Conservation (phyloP, 225 moss, liverwort and hornwort genomes). For the Straminergon stramineum region DNA sequence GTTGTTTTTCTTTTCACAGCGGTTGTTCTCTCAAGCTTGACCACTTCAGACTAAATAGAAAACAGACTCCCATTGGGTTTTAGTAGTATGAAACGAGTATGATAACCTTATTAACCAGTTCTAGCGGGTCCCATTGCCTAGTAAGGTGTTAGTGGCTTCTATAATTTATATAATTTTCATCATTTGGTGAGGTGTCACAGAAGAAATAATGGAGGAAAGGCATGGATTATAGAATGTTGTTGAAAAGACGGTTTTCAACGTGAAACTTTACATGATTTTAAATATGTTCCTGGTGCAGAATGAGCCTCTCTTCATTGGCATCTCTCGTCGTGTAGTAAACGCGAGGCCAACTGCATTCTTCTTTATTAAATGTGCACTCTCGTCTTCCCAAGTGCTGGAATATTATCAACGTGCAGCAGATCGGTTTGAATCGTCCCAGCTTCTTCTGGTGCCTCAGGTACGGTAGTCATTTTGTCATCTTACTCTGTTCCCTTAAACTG, state of each 20-base stretch:
- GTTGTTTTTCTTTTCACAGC: not conserved
- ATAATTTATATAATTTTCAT: not conserved
- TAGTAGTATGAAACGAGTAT: not conserved
- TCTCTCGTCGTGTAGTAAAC: constrained; percentile 67
- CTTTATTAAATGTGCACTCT: constrained; percentile 62
- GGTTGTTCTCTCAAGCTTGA: not conserved
- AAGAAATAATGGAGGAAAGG: not conserved
- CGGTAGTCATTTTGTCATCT: not conserved
- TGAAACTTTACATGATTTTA: not conserved
- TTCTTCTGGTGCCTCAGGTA: constrained; percentile 51
- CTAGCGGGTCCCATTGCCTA: not conserved
- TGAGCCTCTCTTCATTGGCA: constrained; percentile 81
- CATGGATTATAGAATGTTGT: not conserved
- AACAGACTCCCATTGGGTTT: not conserved
- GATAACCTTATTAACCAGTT: not conserved
- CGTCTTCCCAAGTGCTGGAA: constrained; percentile 51
- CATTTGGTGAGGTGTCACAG: not conserved
- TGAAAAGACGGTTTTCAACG: not conserved
- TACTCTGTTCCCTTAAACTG: not conserved
- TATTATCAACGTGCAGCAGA: constrained; percentile 58
- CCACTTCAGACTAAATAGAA: not conserved
- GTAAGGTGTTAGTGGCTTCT: not conserved
- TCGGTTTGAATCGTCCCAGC: constrained; percentile 68
- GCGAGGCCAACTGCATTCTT: constrained; percentile 86
- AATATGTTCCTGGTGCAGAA: constrained; percentile 26